phyloP scores from a whole-genome alignment of 1,284 basidiomycete species.

The Tilletia indica region DNA sequence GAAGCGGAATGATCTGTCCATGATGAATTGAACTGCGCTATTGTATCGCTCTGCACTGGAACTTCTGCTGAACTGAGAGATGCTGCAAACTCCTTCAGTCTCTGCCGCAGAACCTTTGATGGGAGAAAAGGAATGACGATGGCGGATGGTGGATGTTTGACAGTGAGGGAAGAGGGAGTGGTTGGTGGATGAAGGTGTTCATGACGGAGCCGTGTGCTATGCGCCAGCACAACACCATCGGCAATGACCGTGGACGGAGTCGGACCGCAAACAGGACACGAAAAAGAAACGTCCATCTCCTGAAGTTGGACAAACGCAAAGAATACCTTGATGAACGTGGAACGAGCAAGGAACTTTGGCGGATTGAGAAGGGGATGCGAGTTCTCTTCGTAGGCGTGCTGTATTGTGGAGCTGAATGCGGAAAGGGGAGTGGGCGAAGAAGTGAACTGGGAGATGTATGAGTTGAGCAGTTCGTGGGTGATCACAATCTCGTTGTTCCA shows the following conservation, averaged over 20 bases:
- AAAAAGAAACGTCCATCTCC: neutral
- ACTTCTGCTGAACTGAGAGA: no score
- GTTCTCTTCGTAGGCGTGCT: neutral
- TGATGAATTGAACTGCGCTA: no score
- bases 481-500: conserved; percentile 5
- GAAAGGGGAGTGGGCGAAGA: neutral
- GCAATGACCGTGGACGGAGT: neutral
- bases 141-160: no score
- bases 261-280: neutral
- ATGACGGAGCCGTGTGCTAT: neutral
- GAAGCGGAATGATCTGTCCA: no score
- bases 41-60: no score
- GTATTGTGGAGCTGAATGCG: neutral
- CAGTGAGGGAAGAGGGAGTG: no score
- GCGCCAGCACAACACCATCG: neutral
- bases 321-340: neutral
- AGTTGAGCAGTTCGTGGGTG: neutral
- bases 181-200: no score
- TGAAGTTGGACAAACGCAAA: neutral
- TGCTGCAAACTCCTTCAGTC: no score
- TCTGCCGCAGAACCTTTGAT: no score
- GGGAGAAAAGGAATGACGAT: no score
- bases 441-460: neutral
- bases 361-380: neutral
- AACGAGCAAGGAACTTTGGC: neutral